phyloP scores from a whole-genome alignment of 345 rosid species.

The Euclidium syriacum region DNA sequence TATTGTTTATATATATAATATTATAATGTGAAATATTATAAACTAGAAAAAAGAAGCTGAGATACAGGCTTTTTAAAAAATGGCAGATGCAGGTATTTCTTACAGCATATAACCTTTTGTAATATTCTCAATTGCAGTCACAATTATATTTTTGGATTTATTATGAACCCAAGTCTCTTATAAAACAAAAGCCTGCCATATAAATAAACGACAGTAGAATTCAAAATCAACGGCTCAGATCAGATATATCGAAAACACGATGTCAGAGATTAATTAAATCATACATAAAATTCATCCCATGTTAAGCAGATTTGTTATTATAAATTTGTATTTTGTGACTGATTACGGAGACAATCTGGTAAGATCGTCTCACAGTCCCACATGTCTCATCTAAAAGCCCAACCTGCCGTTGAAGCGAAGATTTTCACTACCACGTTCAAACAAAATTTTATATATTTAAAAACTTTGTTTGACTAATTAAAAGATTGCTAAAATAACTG shows the following conservation, averaged over 20 bases:
- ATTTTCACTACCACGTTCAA: constrained; percentile 22
- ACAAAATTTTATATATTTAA: background rate
- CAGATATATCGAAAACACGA: constrained; percentile 3
- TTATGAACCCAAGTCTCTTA: constrained; percentile 16
- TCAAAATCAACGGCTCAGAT: constrained; percentile 49
- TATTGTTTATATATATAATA: too few species aligned
- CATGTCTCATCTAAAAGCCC: constrained; percentile 29
- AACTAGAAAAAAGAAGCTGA: background rate
- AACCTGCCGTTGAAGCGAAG: constrained; percentile 47
- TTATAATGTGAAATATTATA: too few species aligned
- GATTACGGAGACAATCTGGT: constrained; percentile 21
- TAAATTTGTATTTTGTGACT: too few species aligned
- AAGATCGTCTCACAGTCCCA: constrained; percentile 30
- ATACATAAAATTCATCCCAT: background rate
- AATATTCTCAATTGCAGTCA: constrained; percentile 24
- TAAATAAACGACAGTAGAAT: constrained; percentile 28
- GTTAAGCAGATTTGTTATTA: too few species aligned
- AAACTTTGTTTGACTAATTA: background rate
- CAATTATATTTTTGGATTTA: constrained; percentile 30
- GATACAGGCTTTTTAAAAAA: background rate
- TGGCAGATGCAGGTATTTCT: constrained; percentile 14
- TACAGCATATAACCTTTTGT: constrained; percentile 23
- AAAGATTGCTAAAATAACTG: constrained; percentile 7
- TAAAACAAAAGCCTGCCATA: constrained; percentile 20
- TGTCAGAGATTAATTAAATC: background rate